These are phyloP conservation scores for Erigeron philadelphicus DNA, from an alignment of 140 eudicot species.

Conservation along the genomic window DNA sequence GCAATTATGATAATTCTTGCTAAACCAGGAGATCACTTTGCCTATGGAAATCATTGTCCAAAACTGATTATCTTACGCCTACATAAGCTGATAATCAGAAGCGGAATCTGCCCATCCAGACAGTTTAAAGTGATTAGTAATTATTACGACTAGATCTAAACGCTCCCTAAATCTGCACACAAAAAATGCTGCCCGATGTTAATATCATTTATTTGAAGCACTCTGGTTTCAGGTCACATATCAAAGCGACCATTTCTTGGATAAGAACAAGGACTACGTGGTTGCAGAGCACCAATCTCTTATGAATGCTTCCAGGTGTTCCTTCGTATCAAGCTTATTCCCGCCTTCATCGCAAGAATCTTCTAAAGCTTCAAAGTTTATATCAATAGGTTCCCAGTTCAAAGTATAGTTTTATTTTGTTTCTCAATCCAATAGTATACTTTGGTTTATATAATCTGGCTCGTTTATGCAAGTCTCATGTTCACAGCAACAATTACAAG, in stretches of 20 bases:
- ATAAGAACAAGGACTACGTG: conserved; percentile 81
- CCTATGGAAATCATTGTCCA: too few species aligned
- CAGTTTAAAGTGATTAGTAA: too few species aligned
- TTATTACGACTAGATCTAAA: background rate
- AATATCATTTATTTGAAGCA: background rate
- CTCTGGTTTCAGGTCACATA: conserved; percentile 62
- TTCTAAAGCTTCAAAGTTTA: conserved; percentile 71
- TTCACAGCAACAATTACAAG: conserved; percentile 76
- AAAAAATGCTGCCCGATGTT: conserved; percentile 1
- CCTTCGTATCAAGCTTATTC: conserved; percentile 73
- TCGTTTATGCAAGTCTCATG: conserved; percentile 11
- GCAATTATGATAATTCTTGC: too few species aligned
- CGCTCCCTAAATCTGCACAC: background rate
- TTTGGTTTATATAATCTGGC: background rate
- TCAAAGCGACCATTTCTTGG: conserved; percentile 70
- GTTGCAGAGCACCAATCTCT: conserved; percentile 82
- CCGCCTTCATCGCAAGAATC: conserved; percentile 72
- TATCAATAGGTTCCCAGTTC: conserved; percentile 67
- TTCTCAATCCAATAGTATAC: background rate
- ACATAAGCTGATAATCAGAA: too few species aligned
- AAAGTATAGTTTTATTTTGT: conserved; percentile 42
- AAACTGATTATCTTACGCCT: too few species aligned
- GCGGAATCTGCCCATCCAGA: too few species aligned
- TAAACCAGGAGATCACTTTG: too few species aligned
- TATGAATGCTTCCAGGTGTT: conserved; percentile 61